Conservation (phyloP, 768 basidiomycete species). For the Trametes cubensis region DNA sequence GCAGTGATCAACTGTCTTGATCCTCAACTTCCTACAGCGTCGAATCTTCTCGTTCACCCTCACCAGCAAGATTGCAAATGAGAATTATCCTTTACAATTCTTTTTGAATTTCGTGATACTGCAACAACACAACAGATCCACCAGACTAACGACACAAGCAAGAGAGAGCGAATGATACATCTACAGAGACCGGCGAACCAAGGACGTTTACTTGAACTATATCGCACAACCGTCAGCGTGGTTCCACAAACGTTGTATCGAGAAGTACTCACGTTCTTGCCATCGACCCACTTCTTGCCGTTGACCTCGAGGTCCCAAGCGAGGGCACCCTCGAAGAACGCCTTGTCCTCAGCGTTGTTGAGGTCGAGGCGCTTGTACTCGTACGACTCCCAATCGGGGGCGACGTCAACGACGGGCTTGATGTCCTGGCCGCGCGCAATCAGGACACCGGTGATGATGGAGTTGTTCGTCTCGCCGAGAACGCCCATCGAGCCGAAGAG, state of each 20-base stretch:
- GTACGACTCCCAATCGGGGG: conserved; percentile 94
- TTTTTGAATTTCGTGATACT: conserved; percentile 28
- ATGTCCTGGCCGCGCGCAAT: conserved; percentile 82
- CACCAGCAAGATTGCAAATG: too few species aligned
- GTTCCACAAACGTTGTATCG: background rate
- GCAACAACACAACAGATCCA: conserved; percentile 31
- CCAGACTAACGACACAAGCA: conserved; percentile 27
- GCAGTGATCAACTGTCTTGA: too few species aligned
- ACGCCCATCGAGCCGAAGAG: conserved; percentile 93
- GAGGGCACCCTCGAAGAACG: conserved; percentile 89
- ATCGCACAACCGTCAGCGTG: background rate
- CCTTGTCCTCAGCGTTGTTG: conserved; percentile 72
- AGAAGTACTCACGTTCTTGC: conserved; percentile 72
- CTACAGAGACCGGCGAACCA: conserved; percentile 8
- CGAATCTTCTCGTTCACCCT: too few species aligned
- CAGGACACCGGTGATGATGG: conserved; percentile 78
- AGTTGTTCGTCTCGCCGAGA: conserved; percentile 77
- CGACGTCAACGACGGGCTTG: conserved; percentile 70
- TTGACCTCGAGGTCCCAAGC: conserved; percentile 92
- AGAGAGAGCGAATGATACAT: conserved; percentile 23
- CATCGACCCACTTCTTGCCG: conserved; percentile 90
- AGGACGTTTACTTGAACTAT: conserved; percentile 34
- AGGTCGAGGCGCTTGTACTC: conserved; percentile 77
- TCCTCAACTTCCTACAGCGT: too few species aligned
- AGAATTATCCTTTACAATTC: conserved; percentile 21